phyloP scores from a whole-genome alignment of 2,329 filamentous ascomycete species.

The Shiraia sp. region DNA sequence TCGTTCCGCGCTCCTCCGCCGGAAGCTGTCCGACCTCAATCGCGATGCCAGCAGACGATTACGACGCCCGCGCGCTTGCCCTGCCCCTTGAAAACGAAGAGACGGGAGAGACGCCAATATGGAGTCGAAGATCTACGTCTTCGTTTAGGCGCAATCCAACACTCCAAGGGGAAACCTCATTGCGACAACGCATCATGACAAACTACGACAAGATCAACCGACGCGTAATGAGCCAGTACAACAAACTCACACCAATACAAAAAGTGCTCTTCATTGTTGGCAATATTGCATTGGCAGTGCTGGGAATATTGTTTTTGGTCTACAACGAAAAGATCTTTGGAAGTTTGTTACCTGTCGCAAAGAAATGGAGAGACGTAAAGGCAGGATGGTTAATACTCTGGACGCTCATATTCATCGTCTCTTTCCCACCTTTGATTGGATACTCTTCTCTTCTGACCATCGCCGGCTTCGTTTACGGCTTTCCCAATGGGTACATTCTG shows the following conservation, averaged over 20 bases:
- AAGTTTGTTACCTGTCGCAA: conserved; percentile 71
- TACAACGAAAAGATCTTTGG: conserved; percentile 82
- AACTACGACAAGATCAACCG: conserved; percentile 52
- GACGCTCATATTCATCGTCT: conserved; percentile 72
- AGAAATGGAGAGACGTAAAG: conserved; percentile 73
- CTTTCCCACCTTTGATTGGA: conserved; percentile 85
- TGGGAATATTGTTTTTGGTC: conserved; percentile 71
- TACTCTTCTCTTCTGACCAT: conserved; percentile 78
- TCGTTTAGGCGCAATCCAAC: conserved; percentile 46
- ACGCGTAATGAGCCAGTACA: conserved; percentile 55
- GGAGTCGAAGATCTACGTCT: conserved; percentile 52
- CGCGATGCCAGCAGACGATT: conserved; percentile 50
- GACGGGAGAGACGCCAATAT: conserved; percentile 54
- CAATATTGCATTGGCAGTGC: conserved; percentile 55
- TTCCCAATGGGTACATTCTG: conserved; percentile 70
- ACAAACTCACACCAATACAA: conserved; percentile 63
- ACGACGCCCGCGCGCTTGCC: conserved; percentile 58
- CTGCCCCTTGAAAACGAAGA: conserved; percentile 55
- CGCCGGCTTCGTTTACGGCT: conserved; percentile 71
- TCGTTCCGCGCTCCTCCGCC: conserved; percentile 20
- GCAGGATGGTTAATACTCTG: conserved; percentile 78
- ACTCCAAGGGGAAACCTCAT: conserved; percentile 30
- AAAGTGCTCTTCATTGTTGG: conserved; percentile 60
- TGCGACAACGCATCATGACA: conserved; percentile 48
- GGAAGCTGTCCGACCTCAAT: conserved; percentile 6